Base-by-base conservation (phyloP, 768 basidiomycete species). In the Nidularia pulvinata region DNA sequence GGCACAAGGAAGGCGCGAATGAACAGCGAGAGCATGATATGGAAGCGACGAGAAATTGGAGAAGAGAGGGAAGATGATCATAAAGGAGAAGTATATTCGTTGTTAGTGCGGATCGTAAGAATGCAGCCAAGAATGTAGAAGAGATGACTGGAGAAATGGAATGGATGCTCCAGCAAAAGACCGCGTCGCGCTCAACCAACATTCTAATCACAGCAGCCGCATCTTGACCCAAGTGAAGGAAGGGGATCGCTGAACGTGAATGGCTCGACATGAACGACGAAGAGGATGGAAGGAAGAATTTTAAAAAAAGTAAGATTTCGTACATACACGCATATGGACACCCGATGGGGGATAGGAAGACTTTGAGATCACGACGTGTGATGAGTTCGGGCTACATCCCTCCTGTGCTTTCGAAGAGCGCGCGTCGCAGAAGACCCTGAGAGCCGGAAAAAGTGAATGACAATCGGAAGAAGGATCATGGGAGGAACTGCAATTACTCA, bases 321-420 rank as follows among this genome's bases (percentile, higher is more conserved):
- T 57, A 89, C 93, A 93, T 95, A 69, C 98, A 98, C 5, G 91
- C 93, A 0, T 95, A 95, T 55, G 91, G 65, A 44, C 85, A 85
- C 0, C 95, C 96, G 53, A 98, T 98, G 0, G 96, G 96, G 0
- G 96, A 96, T 0, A 98, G 78, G 80, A 97, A 98, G 19, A 95
- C 82, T 66, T 95, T 95, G 76, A 98, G 89, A 64, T 98, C 96
- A 0, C 93, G 91, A 19, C 95, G 85, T 5, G 96, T 98, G 63
- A 98, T 88, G 33, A 98, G 82, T 62, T 98, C 96, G 2, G 95
- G 95, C 67, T 92, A 94, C 89, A 93, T 93, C 63, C 94, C 93
- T 61, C 93, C 94, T 1, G 93, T 96, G 58, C 97, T 95, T 67
- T 98, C 96, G 59, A 98, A 98, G 36, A 98, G 77, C 0, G 91